Conservation (phyloP, 805 yeast species). For the Starmerella sp. region DNA sequence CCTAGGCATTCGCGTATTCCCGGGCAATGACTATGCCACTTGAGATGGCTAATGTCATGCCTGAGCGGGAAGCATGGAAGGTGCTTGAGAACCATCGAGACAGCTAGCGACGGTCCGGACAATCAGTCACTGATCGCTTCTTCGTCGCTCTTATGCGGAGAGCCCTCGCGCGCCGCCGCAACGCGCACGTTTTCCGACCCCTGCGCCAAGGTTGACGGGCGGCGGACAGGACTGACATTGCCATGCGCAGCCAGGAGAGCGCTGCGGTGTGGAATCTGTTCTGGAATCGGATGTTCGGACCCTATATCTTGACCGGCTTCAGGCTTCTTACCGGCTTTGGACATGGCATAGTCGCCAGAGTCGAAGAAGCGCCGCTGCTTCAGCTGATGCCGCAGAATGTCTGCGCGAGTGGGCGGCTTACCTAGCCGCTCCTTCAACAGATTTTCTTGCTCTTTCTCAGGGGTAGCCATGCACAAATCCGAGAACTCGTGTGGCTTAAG, state of each 20-base stretch:
- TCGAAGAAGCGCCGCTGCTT: slow-evolving; percentile 86
- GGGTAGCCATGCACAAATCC: slow-evolving; percentile 1
- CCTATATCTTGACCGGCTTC: slow-evolving; percentile 22
- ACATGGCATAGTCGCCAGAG: slow-evolving; percentile 88
- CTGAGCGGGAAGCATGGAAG: too few species aligned
- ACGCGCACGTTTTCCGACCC: slow-evolving; percentile 12
- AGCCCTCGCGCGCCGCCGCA: slow-evolving; percentile 10
- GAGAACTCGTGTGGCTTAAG: not conserved
- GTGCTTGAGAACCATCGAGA: not conserved
- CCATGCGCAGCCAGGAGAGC: slow-evolving; percentile 19
- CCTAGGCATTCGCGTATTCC: too few species aligned
- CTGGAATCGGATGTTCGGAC: slow-evolving; percentile 25
- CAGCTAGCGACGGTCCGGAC: not conserved
- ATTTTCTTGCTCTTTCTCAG: slow-evolving; percentile 14
- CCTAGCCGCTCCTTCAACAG: slow-evolving; percentile 10
- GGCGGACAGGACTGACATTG: slow-evolving; percentile 21
- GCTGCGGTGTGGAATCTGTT: slow-evolving; percentile 22
- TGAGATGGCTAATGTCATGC: too few species aligned
- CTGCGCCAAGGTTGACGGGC: slow-evolving; percentile 22
- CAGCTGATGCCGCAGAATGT: slow-evolving; percentile 22
- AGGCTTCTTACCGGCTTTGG: slow-evolving; percentile 30
- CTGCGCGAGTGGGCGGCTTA: slow-evolving; percentile 23
- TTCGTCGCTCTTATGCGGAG: not conserved
- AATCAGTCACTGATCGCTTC: slow-evolving; percentile 1
- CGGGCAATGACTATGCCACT: too few species aligned